A percentile compares a stretch with the other conserved stretches of the same genome.
Evolutionary conservation across 495 filamentous ascomycete species (phyloP).

Genomic region (Penicillium nucicola): DNA sequence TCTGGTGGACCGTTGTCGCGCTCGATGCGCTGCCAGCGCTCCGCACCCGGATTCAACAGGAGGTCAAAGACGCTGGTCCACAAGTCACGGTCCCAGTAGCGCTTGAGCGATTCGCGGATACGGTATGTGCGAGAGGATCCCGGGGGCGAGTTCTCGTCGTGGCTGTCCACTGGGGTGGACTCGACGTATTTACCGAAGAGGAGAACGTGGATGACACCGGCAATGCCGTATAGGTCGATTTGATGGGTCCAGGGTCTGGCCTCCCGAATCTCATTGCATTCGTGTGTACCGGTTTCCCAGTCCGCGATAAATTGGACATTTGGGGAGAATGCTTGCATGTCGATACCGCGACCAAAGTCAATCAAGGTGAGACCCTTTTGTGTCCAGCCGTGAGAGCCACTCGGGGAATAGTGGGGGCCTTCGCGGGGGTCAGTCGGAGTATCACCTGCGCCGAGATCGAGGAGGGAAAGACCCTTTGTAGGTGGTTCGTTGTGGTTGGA

Average conservation of each 20-base stretch:
- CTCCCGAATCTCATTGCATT: slow-evolving; percentile 94
- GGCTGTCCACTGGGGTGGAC: slow-evolving; percentile 54
- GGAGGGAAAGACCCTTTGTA: slow-evolving; percentile 23
- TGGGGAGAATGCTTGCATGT: slow-evolving; percentile 78
- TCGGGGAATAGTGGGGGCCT: slow-evolving; percentile 57
- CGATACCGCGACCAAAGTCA: slow-evolving; percentile 92
- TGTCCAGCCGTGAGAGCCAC: slow-evolving; percentile 75
- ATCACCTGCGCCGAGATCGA: slow-evolving; percentile 40
- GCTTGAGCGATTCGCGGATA: slow-evolving; percentile 74
- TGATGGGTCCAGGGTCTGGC: slow-evolving; percentile 93
- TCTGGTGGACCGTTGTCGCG: slow-evolving; percentile 47
- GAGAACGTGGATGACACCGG: slow-evolving; percentile 78
- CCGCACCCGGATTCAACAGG: slow-evolving; percentile 70
- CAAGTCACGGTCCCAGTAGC: slow-evolving; percentile 93
- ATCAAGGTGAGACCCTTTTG: slow-evolving; percentile 80
- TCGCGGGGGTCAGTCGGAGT: slow-evolving; percentile 41
- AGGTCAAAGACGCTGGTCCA: slow-evolving; percentile 84
- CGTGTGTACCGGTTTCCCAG: slow-evolving; percentile 79
- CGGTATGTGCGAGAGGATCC: slow-evolving; percentile 50
- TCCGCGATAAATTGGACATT: slow-evolving; percentile 89
- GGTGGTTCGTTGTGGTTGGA: slow-evolving; percentile 18
- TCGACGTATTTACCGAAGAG: slow-evolving; percentile 95
- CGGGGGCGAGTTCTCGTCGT: slow-evolving; percentile 11
- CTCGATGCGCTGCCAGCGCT: slow-evolving; percentile 50
- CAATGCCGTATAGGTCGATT: slow-evolving; percentile 89